These are phyloP conservation scores for Thymus mandschuricus DNA, from an alignment of 257 asterid species.

Conservation along the genomic window DNA sequence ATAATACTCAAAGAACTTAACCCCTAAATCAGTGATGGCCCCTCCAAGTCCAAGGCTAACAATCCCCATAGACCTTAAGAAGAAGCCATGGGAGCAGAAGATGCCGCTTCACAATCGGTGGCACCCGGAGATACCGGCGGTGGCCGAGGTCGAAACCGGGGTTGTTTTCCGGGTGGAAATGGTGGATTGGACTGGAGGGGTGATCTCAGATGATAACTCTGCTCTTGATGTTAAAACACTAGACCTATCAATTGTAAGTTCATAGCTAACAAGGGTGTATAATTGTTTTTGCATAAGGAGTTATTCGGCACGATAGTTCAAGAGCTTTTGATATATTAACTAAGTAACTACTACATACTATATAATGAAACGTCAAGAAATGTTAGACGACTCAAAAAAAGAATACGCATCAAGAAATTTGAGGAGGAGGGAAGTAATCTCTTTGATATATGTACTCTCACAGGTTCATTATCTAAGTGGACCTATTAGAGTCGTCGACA, in stretches of 20 bases:
- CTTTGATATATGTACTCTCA: conserved; percentile 8
- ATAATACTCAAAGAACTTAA: not conserved
- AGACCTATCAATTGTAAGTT: conserved; percentile 63
- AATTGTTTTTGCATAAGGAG: too few species aligned
- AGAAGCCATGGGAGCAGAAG: conserved; percentile 72
- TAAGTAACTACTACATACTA: too few species aligned
- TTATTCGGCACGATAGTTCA: too few species aligned
- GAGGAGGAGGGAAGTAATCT: not conserved
- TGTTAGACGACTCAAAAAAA: too few species aligned
- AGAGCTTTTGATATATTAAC: too few species aligned
- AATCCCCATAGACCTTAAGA: conserved; percentile 65
- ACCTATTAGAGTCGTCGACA: conserved; percentile 77
- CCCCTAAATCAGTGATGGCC: conserved; percentile 49
- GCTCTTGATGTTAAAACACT: conserved; percentile 69
- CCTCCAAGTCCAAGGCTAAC: conserved; percentile 70
- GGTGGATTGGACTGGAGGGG: conserved; percentile 81
- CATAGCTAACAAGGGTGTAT: too few species aligned
- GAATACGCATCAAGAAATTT: too few species aligned
- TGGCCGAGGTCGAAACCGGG: conserved; percentile 61
- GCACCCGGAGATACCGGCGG: conserved; percentile 85
- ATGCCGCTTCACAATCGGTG: conserved; percentile 83
- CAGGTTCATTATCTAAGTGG: conserved; percentile 97
- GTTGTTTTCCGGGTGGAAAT: conserved; percentile 80
- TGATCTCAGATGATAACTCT: conserved; percentile 55
- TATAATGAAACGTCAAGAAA: too few species aligned